These are phyloP conservation scores for Diversispora epigaea DNA, from an alignment of 192 early-diverging fungal genomes.

Conservation along the genomic window DNA sequence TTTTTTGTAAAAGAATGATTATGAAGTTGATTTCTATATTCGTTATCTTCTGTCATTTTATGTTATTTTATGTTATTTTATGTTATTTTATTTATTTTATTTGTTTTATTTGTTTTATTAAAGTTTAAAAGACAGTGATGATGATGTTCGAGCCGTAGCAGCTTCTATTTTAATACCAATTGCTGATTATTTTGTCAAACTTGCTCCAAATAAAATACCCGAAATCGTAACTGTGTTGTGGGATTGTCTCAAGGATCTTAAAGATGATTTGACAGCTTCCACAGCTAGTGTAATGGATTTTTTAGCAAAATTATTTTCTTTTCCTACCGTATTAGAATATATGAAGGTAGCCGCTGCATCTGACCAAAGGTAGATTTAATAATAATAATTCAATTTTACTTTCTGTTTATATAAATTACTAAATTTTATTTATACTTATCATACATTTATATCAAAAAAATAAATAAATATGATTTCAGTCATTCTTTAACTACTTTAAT, in stretches of 20 bases:
- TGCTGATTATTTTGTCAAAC: conserved; percentile 69
- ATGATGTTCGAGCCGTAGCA: conserved; percentile 92
- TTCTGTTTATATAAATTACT: not conserved
- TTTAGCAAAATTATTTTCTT: conserved; percentile 71
- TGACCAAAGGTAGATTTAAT: conserved; percentile 36
- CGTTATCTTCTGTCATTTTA: not conserved
- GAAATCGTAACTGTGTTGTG: conserved; percentile 79
- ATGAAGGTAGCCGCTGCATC: conserved; percentile 37
- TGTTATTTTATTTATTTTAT: not conserved
- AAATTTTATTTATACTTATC: too few relatives aligned
- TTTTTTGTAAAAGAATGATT: too few relatives aligned
- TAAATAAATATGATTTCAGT: conserved; percentile 6
- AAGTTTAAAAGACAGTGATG: conserved; percentile 77
- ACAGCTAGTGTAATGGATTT: conserved; percentile 92
- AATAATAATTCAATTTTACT: not conserved
- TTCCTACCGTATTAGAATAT: conserved; percentile 55
- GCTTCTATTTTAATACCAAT: conserved; percentile 89
- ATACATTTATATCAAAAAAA: too few relatives aligned
- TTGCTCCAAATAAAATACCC: conserved; percentile 66
- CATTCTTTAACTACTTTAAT: conserved; percentile 66
- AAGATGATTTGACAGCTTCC: conserved; percentile 91
- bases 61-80: not conserved
- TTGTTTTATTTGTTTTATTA: not conserved
- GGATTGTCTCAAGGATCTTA: conserved; percentile 83
- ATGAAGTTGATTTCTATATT: too few relatives aligned